Evolutionary conservation across 441 rosid species (phyloP).

Genomic region (Gossypium armourianum): DNA sequence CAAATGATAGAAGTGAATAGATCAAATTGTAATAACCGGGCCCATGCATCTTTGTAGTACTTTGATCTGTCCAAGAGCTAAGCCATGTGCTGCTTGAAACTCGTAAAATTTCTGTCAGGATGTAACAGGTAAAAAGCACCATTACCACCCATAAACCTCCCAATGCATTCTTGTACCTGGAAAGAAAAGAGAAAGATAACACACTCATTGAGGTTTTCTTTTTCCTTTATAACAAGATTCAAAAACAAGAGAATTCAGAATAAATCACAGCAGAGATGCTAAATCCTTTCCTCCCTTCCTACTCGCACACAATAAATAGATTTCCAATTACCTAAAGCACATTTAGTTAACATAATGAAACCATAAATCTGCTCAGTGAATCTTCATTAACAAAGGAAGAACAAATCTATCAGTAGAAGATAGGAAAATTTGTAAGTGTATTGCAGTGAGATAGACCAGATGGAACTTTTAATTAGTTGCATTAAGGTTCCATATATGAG

Average conservation of each 20-base stretch:
- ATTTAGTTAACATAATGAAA: neutral
- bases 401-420: neutral
- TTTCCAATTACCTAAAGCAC: slow-evolving; percentile 7
- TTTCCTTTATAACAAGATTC: neutral
- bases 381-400: neutral
- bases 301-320: neutral
- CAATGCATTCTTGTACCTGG: slow-evolving; percentile 85
- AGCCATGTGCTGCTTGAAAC: slow-evolving; percentile 94
- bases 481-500: neutral
- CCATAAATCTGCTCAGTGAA: neutral
- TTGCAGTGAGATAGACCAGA: neutral
- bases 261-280: neutral
- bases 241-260: neutral
- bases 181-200: slow-evolving; percentile 14
- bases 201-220: neutral
- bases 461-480: neutral
- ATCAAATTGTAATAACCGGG: slow-evolving; percentile 64
- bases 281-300: neutral
- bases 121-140: slow-evolving; percentile 66
- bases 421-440: neutral
- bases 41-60: slow-evolving; percentile 41
- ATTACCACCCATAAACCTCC: slow-evolving; percentile 93
- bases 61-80: slow-evolving; percentile 91
- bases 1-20: slow-evolving; percentile 63
- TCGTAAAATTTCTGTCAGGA: slow-evolving; percentile 66